Percentiles rank a stretch among this genome's conserved stretches.
Evolutionary conservation across 179 eudicot species (phyloP).

Genomic region (Actinidia polygama): DNA sequence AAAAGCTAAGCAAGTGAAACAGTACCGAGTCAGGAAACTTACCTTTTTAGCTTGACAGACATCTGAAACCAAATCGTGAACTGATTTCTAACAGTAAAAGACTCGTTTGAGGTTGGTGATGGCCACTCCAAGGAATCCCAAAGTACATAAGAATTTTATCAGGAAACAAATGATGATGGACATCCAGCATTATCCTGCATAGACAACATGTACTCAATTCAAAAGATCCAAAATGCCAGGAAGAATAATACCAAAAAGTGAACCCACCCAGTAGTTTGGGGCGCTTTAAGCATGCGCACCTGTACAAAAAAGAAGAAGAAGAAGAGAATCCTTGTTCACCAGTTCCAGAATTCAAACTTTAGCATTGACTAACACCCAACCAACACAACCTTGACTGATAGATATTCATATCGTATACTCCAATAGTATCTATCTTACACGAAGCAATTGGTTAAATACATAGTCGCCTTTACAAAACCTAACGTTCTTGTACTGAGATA

Average conservation of each 20-base stretch:
- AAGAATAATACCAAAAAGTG: background rate
- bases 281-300: no score
- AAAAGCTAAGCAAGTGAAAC: background rate
- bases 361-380: no score
- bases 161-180: slow-evolving; percentile 88
- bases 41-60: slow-evolving; percentile 92
- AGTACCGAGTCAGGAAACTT: slow-evolving; percentile 18
- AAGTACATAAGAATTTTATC: slow-evolving; percentile 76
- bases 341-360: no score
- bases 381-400: no score
- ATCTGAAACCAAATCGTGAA: slow-evolving; percentile 90
- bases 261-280: slow-evolving; percentile 78
- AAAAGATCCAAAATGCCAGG: background rate
- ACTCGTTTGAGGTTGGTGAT: slow-evolving; percentile 74
- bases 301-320: no score
- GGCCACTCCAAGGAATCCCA: slow-evolving; percentile 93
- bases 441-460: no score
- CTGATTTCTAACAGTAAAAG: slow-evolving; percentile 70
- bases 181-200: slow-evolving; percentile 93
- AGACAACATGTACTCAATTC: background rate
- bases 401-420: no score
- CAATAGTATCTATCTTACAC: no score
- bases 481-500: no score
- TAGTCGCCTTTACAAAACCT: no score
- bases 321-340: no score